phyloP scores from a whole-genome alignment of 2,329 filamentous ascomycete species.

The Monosporascus sp. region DNA sequence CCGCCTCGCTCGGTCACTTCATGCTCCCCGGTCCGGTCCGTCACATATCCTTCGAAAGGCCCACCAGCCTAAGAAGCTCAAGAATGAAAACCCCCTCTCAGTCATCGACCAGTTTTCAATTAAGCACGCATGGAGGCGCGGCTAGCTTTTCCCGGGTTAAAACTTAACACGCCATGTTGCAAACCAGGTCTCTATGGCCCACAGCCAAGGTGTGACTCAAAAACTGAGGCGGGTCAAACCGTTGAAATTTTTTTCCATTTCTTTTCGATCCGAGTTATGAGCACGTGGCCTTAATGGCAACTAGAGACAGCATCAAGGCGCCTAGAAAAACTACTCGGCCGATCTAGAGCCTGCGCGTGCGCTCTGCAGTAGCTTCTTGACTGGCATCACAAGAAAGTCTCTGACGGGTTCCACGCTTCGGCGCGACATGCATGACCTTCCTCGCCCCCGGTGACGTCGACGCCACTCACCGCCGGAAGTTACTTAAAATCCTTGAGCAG shows the following conservation, averaged over 20 bases:
- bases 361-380: conserved; percentile 39
- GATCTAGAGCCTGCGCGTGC: conserved; percentile 24
- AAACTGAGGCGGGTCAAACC: conserved; percentile 32
- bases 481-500: conserved; percentile 33
- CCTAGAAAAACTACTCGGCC: no score
- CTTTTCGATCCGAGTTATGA: conserved; percentile 40
- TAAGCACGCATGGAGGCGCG: no score
- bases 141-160: no score
- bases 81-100: no score
- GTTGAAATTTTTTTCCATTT: conserved; percentile 36
- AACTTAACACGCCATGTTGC: conserved; percentile 3
- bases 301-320: conserved; percentile 24
- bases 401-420: conserved; percentile 37
- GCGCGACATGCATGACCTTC: conserved; percentile 19
- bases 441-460: conserved; percentile 45
- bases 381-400: conserved; percentile 44
- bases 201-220: conserved; percentile 3
- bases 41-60: background rate
- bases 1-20: background rate
- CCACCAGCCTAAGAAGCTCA: no score
- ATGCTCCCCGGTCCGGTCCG: background rate
- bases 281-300: conserved; percentile 54
- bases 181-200: background rate
- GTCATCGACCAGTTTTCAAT: no score
- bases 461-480: conserved; percentile 33